These are phyloP conservation scores for Apiospora hydei DNA, from an alignment of 2,329 filamentous ascomycete species.

Conservation along the genomic window DNA sequence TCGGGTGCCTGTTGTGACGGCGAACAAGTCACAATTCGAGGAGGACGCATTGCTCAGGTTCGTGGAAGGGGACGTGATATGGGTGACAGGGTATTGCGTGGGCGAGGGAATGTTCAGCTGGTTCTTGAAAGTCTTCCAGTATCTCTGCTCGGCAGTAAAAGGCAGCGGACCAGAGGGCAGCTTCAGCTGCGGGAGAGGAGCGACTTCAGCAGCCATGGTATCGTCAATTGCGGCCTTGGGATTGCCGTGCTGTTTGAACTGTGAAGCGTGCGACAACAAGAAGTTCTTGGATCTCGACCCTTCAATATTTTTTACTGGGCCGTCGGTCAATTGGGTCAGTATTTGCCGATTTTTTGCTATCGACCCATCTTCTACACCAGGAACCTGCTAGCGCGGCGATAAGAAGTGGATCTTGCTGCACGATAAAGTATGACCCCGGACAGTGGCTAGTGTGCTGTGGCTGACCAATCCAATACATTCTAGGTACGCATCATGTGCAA, in stretches of 20 bases:
- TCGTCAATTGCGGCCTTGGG: constrained; percentile 13
- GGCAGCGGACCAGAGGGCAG: constrained; percentile 83
- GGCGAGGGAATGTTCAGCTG: constrained; percentile 89
- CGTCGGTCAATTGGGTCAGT: constrained; percentile 29
- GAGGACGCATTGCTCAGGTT: constrained; percentile 53
- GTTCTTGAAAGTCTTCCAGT: constrained; percentile 96
- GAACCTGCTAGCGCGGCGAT: not conserved
- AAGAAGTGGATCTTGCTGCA: constrained; percentile 8
- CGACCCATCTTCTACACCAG: not conserved
- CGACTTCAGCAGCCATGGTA: constrained; percentile 86
- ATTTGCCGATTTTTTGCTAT: constrained; percentile 9
- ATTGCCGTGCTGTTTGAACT: constrained; percentile 6
- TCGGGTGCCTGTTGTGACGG: constrained; percentile 91
- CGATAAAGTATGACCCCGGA: constrained; percentile 9
- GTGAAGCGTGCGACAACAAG: constrained; percentile 8
- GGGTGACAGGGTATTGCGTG: constrained; percentile 86
- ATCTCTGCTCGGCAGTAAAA: constrained; percentile 89
- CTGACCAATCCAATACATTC: not conserved
- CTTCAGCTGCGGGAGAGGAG: constrained; percentile 81
- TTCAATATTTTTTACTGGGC: constrained; percentile 26
- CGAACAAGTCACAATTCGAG: constrained; percentile 76
- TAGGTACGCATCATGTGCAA: not conserved
- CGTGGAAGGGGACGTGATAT: constrained; percentile 76
- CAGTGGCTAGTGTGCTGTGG: not conserved
- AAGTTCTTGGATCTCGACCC: constrained; percentile 19